A percentile compares a stretch with the other conserved stretches of the same genome.
Conservation (phyloP, 192 early-diverging fungal genomes). For the Coemansia sp. region DNA sequence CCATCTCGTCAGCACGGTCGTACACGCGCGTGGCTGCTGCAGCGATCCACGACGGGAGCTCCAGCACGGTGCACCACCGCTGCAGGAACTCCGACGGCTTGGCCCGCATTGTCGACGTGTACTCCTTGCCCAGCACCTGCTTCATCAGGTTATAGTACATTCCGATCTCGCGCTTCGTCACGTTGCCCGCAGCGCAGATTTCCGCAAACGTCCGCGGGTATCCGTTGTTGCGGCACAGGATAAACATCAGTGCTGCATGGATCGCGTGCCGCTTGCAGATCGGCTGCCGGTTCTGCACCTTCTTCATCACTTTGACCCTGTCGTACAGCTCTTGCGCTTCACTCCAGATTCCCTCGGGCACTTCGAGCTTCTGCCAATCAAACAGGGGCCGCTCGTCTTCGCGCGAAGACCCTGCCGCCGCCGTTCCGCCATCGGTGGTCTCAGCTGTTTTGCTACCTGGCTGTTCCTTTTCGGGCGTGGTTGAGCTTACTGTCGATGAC, state of each 20-base stretch:
- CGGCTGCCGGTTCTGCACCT: conserved; percentile 67
- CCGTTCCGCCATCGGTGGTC: background rate
- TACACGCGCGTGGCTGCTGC: conserved; percentile 57
- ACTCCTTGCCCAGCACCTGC: conserved; percentile 54
- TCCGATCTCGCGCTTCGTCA: conserved; percentile 63
- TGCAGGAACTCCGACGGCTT: conserved; percentile 45
- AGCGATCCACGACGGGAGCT: conserved; percentile 56
- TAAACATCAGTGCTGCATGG: conserved; percentile 62
- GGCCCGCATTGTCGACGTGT: conserved; percentile 50
- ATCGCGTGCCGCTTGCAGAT: conserved; percentile 63
- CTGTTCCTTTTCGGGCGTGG: conserved; percentile 1
- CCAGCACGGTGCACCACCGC: conserved; percentile 61
- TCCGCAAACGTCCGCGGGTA: conserved; percentile 65
- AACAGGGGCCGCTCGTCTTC: conserved; percentile 24
- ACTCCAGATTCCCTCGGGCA: conserved; percentile 36
- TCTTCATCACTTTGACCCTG: conserved; percentile 59
- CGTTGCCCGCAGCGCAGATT: conserved; percentile 61
- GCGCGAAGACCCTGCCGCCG: background rate
- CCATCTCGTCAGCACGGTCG: conserved; percentile 59
- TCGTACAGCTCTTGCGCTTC: conserved; percentile 55
- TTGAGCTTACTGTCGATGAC: background rate
- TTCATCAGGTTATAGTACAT: conserved; percentile 66
- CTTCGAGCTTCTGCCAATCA: conserved; percentile 39
- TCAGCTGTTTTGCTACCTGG: background rate
- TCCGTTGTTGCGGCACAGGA: conserved; percentile 59